Evolutionary conservation across 495 filamentous ascomycete species (phyloP), one percentile per base, ranked within the genome.

Genomic region (Astrocystis sublimbata): DNA sequence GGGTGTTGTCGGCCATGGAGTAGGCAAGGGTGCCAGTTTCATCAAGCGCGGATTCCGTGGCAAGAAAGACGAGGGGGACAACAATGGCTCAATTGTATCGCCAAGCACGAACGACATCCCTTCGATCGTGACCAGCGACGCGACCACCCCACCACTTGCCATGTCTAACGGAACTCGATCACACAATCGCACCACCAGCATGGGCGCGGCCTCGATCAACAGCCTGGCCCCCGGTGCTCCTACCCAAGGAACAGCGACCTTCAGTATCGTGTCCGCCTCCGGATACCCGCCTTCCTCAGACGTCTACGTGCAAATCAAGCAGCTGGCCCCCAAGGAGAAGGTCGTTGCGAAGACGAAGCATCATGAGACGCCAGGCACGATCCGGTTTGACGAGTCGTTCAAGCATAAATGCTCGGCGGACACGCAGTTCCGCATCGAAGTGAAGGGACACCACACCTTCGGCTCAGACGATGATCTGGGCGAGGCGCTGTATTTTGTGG

Each of bases 11-110:
- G 92, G 88, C 7, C 88, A 89, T 62, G 88, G 89, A 55, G 90
- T 97, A 49, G 85, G 88, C 62, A 94, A 92, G 71, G 94, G 92
- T 30, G 93, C 92, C 4, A 91, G 90, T 4, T 93, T 94, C 83
- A 72, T 98, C 63, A 89, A 90, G 65, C 84, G 88, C 66, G 88
- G 89, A 9, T 86, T 97, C 75, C 87, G 85, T 60, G 79, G 87
- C 49, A 86, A 83, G 62, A 85, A 83, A 67, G 82, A 85, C 31
- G 86, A 87, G 6, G 54, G 53, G 13, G 79, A 86, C 6, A 79
- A 69, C 24, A 75, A 73, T 60, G 65, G 66, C 19, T 47, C 67
- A 17, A 60, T 47, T 69, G 64, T 53, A 17, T 71, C 67, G 36
- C 59, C 72, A 35, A 73, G 66, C 61, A 73, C 63, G 7, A 46